Conservation (phyloP, 2,329 filamentous ascomycete species). For the Alternaria viburni region DNA sequence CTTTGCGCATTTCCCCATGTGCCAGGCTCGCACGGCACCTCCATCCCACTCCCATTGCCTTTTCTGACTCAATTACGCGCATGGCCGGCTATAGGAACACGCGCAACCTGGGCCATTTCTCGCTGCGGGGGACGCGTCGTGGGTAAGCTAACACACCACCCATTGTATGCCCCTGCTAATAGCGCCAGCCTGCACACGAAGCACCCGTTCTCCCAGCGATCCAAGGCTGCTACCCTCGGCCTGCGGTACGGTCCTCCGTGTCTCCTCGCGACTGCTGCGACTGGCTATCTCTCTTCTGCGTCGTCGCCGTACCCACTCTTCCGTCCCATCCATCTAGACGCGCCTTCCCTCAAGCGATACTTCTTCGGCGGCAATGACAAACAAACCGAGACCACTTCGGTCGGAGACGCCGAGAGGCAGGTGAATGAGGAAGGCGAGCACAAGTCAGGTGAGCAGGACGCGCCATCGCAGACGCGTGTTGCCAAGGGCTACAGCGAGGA, state of each 20-base stretch:
- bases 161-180: slow-evolving; percentile 11
- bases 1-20: slow-evolving; percentile 9
- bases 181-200: slow-evolving; percentile 30
- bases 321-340: slow-evolving; percentile 37
- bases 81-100: slow-evolving; percentile 37
- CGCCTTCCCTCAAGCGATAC: slow-evolving; percentile 32
- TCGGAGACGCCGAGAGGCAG: slow-evolving; percentile 24
- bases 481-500: slow-evolving; percentile 32
- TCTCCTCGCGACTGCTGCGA: slow-evolving; percentile 33
- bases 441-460: slow-evolving; percentile 39
- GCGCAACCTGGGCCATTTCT: slow-evolving; percentile 32
- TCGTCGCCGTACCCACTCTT: slow-evolving; percentile 20
- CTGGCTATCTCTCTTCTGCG: slow-evolving; percentile 26
- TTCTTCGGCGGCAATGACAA: slow-evolving; percentile 12
- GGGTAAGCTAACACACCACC: slow-evolving; percentile 22
- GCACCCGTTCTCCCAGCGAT: slow-evolving; percentile 15
- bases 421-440: slow-evolving; percentile 15
- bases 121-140: slow-evolving; percentile 38
- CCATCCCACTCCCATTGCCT: not conserved
- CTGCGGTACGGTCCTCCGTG: slow-evolving; percentile 40
- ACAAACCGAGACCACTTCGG: slow-evolving; percentile 25
- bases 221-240: slow-evolving; percentile 19
- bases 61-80: not conserved
- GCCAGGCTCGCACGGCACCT: not conserved
- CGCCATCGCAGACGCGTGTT: slow-evolving; percentile 44